These are phyloP conservation scores for Gossypium aridum DNA, from an alignment of 441 rosid species.

Conservation along the genomic window DNA sequence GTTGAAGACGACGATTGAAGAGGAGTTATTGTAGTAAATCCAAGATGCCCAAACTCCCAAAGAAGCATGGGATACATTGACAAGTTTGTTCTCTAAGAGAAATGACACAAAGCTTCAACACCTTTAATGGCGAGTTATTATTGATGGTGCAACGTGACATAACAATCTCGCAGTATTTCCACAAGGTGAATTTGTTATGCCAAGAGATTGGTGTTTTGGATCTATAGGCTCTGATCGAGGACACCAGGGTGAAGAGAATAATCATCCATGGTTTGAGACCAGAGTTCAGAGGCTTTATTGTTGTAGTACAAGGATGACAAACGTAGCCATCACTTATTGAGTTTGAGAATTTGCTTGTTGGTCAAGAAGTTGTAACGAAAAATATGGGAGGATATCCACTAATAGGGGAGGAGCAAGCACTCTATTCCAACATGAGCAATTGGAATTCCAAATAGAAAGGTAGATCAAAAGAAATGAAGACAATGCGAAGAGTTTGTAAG, in stretches of 20 bases:
- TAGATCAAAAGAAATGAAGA: neutral
- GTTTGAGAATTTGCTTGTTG: neutral
- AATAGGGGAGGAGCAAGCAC: neutral
- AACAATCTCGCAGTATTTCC: neutral
- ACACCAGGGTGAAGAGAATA: neutral
- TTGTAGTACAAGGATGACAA: neutral
- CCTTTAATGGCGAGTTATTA: neutral
- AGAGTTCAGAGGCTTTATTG: neutral
- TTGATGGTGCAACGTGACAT: neutral
- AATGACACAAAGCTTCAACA: neutral
- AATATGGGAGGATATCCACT: too few species aligned
- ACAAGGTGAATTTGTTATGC: neutral
- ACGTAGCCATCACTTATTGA: neutral
- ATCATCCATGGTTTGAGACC: neutral
- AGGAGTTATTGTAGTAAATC: neutral
- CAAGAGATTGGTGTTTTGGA: neutral
- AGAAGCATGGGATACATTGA: neutral
- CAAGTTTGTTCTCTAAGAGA: neutral
- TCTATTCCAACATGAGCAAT: neutral
- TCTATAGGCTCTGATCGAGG: neutral
- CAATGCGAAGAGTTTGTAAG: neutral
- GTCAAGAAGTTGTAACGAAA: too few species aligned
- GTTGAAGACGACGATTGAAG: neutral
- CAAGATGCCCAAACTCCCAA: neutral
- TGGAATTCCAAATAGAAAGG: neutral